phyloP scores from a whole-genome alignment of 305 asterid species.

The Fraxinus dipetala region DNA sequence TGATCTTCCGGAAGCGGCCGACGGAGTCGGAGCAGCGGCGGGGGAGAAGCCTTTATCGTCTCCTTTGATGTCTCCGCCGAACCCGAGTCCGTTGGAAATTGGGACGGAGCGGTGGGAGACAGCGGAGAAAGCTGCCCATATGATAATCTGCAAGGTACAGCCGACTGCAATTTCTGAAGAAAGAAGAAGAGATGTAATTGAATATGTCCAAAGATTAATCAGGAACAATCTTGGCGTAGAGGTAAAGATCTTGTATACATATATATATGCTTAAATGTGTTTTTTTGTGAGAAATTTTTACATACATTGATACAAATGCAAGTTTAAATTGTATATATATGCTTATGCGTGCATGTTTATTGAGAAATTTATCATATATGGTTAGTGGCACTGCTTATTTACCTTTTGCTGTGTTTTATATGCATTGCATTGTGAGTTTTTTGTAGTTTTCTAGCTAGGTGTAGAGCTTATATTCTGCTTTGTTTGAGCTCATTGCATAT shows the following conservation, averaged over 20 bases:
- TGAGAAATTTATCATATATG: constrained; percentile 17
- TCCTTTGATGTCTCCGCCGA: not conserved
- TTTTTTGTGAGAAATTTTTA: not conserved
- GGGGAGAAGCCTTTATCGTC: not conserved
- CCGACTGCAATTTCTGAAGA: constrained; percentile 1
- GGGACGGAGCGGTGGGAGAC: not conserved
- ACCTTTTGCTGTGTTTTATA: constrained; percentile 4
- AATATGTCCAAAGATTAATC: constrained; percentile 1
- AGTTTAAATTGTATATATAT: not conserved
- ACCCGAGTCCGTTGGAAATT: not conserved
- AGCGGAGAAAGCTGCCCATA: not conserved
- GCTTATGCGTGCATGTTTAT: not conserved
- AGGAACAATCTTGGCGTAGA: not conserved
- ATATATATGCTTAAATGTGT: not conserved
- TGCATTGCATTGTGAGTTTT: not conserved
- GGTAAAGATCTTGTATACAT: not conserved
- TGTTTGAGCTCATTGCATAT: constrained; percentile 3
- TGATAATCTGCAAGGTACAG: not conserved
- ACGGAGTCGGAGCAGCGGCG: not conserved
- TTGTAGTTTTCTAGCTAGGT: not conserved
- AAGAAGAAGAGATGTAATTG: not conserved
- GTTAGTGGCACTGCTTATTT: not conserved
- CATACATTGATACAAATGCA: not conserved
- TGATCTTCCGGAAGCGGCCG: not conserved
- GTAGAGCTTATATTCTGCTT: constrained; percentile 17